These are phyloP conservation scores for Candida maris DNA, from an alignment of 805 yeast species.

Conservation along the genomic window DNA sequence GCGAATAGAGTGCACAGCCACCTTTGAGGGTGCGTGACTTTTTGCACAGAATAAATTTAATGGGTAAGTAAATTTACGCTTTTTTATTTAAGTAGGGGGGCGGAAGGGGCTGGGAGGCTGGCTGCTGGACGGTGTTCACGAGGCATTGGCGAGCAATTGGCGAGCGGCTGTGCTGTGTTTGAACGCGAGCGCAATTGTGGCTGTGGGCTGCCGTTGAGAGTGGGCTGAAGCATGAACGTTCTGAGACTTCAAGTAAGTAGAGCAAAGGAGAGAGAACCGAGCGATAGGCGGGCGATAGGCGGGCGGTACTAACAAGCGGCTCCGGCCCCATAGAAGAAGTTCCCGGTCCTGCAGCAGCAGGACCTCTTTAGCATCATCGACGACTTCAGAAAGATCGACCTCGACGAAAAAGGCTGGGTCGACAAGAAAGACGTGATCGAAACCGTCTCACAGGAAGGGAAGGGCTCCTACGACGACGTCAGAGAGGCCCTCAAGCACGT, in stretches of 20 bases:
- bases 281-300: background rate
- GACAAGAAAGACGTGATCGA: conserved; percentile 90
- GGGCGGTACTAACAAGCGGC: conserved; percentile 1
- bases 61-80: too few relatives aligned
- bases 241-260: conserved; percentile 54
- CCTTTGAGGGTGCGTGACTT: too few relatives aligned
- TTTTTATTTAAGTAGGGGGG: too few relatives aligned
- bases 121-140: too few relatives aligned
- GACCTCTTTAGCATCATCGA: conserved; percentile 84
- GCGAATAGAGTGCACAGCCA: too few relatives aligned
- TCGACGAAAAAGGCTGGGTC: conserved; percentile 91
- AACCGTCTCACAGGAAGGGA: conserved; percentile 73
- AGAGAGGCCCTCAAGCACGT: conserved; percentile 90
- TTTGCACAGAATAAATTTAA: too few relatives aligned
- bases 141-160: too few relatives aligned
- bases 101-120: too few relatives aligned
- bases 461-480: conserved; percentile 83
- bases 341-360: conserved; percentile 79
- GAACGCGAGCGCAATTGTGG: too few relatives aligned
- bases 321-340: conserved; percentile 56
- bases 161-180: too few relatives aligned
- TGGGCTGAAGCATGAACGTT: conserved; percentile 48
- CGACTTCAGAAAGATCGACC: conserved; percentile 78
- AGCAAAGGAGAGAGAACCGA: background rate
- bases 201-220: too few relatives aligned